phyloP scores from a whole-genome alignment of 164 flowering plant species.

The grape (Vitis vinifera) region DNA sequence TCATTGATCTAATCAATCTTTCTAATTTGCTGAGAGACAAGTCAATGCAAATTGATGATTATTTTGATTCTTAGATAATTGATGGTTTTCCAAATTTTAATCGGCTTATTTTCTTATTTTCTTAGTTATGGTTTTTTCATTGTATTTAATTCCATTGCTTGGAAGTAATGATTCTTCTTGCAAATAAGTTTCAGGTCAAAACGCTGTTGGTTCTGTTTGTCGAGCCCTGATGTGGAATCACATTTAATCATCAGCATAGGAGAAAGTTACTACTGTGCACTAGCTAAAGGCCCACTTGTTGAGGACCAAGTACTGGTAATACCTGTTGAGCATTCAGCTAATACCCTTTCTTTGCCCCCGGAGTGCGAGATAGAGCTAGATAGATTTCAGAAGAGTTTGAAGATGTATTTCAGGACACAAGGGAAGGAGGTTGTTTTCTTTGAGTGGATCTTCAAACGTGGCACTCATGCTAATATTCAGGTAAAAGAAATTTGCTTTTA shows the following conservation, averaged over 20 bases:
- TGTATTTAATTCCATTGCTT: not conserved
- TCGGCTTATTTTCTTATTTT: conserved; percentile 1
- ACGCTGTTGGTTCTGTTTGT: conserved; percentile 97
- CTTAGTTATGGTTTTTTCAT: not conserved
- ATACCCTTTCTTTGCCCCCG: conserved; percentile 51
- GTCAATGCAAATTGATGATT: not conserved
- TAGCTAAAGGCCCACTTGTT: conserved; percentile 88
- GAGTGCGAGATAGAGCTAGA: conserved; percentile 61
- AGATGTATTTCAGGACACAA: conserved; percentile 57
- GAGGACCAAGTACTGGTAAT: conserved; percentile 75
- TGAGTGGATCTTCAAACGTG: conserved; percentile 71
- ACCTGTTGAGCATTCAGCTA: conserved; percentile 80
- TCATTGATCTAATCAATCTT: not conserved
- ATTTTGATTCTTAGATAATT: not conserved
- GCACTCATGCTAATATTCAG: conserved; percentile 96
- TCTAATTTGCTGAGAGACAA: too few species aligned
- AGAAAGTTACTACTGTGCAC: conserved; percentile 76
- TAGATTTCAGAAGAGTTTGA: conserved; percentile 58
- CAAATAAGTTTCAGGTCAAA: conserved; percentile 54
- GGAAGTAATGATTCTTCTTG: not conserved
- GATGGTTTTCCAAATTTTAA: not conserved
- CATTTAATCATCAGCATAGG: conserved; percentile 81
- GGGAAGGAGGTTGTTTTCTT: conserved; percentile 77
- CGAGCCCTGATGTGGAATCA: conserved; percentile 85
- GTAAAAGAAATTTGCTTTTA: conserved; percentile 31